Evolutionary conservation across 805 yeast species (phyloP), one percentile per base, ranked within the genome.

Genomic region (Saccharomycopsis fermentans): DNA sequence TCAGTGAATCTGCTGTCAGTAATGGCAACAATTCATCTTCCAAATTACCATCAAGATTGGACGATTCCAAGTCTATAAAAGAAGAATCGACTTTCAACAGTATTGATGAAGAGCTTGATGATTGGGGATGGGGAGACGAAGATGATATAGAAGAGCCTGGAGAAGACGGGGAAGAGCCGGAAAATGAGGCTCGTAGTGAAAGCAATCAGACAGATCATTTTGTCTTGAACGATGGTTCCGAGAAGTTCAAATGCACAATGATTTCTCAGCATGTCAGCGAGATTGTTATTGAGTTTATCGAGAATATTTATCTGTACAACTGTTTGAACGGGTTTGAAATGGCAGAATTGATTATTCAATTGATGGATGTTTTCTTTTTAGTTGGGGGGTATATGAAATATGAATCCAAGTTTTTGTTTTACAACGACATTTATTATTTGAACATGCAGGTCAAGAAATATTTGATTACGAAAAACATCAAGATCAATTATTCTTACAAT

Each of bases 121-220:
- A 60, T 39, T 60, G 62, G 62, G 62, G 62, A 8, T 60, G 62
- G 62, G 62, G 62, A 8, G 62, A 60, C 14, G 60, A 60, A n/a
- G 59, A 57, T 39, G 58, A 37, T 8, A 57, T 56, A 12, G 52
- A n/a, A 3, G 52, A 36, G 5, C 40, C 21, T 40, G 29, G 39
- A 17, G 43, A 55, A 21, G 35, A 32, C 16, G 54, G 8, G 39
- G 34, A 37, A 27, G 51, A 55, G 6, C 17, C 19, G 3, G 36
- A 52, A n/a, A 43, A 52, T 19, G 40, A 32, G 19, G 35, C 27
- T 34, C 40, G 26, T 24, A 54, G 32, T 27, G 32, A 56, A 9
- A 50, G 32, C 27, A 54, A 24, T 24, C 37, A 56, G n/a, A 34
- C 32, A n/a, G 29, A 19, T 12, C 32, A 37, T 29, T 37, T n/a